Conservation (phyloP, 2,329 filamentous ascomycete genomes). For the Stemphylium lycopersici region DNA sequence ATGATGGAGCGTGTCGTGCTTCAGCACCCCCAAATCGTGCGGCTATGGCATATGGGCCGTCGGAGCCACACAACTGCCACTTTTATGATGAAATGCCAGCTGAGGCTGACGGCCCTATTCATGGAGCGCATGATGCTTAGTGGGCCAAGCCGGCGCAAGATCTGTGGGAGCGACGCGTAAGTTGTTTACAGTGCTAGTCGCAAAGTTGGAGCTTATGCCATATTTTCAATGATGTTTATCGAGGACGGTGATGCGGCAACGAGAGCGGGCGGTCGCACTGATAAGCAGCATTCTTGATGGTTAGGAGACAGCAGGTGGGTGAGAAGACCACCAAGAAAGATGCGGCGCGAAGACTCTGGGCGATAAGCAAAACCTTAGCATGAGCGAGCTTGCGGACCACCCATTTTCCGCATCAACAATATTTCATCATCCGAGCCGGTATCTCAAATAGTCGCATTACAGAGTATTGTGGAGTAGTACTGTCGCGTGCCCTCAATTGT, state of each 20-base stretch:
- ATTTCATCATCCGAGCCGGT: background rate
- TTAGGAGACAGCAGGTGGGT: background rate
- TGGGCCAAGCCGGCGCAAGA: background rate
- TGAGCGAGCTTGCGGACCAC: conserved; percentile 6
- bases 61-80: conserved; percentile 1
- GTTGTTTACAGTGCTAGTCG: background rate
- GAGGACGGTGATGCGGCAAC: too few species aligned
- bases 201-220: background rate
- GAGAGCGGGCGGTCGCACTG: too few species aligned
- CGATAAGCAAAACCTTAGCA: conserved; percentile 6
- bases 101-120: background rate
- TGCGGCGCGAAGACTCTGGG: conserved; percentile 5
- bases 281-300: too few species aligned
- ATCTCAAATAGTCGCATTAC: background rate
- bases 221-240: too few species aligned
- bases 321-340: background rate
- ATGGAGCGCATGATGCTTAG: background rate
- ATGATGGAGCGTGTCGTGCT: conserved; percentile 32
- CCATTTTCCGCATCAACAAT: conserved; percentile 13
- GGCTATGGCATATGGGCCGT: conserved; percentile 1
- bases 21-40: conserved; percentile 20
- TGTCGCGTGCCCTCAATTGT: background rate
- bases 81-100: background rate
- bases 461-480: background rate
- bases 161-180: background rate